These are phyloP conservation scores for Pueraria montana DNA, from an alignment of 306 rosid species.

Conservation along the genomic window DNA sequence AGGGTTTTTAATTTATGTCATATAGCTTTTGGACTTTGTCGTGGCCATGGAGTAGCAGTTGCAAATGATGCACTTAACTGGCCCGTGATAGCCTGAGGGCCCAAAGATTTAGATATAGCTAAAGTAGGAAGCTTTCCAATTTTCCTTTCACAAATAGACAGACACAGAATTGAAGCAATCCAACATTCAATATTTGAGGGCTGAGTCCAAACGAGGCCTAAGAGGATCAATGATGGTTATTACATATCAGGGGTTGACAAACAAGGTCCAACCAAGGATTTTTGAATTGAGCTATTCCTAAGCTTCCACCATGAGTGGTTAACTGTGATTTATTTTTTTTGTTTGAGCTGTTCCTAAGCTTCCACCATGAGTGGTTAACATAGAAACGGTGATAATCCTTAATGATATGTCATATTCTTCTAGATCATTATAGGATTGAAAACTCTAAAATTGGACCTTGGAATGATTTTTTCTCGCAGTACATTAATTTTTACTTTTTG, in stretches of 20 bases:
- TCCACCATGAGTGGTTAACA: background rate
- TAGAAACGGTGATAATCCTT: background rate
- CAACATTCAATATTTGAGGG: background rate
- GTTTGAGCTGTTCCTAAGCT: too few relatives aligned
- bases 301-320: background rate
- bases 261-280: background rate
- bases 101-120: background rate
- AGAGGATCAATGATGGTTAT: background rate
- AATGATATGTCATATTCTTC: background rate
- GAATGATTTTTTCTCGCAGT: too few relatives aligned
- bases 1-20: too few relatives aligned
- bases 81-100: background rate
- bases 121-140: too few relatives aligned
- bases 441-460: background rate
- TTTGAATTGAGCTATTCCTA: background rate
- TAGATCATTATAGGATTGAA: background rate
- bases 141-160: background rate
- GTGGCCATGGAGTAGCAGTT: background rate
- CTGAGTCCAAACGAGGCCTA: background rate
- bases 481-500: too few relatives aligned
- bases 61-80: background rate
- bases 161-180: background rate
- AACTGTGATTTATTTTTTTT: too few relatives aligned
- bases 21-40: background rate
- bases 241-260: background rate